Evolutionary conservation across 371 early-diverging fungal species (phyloP).

Genomic region (Globomyces sp.): DNA sequence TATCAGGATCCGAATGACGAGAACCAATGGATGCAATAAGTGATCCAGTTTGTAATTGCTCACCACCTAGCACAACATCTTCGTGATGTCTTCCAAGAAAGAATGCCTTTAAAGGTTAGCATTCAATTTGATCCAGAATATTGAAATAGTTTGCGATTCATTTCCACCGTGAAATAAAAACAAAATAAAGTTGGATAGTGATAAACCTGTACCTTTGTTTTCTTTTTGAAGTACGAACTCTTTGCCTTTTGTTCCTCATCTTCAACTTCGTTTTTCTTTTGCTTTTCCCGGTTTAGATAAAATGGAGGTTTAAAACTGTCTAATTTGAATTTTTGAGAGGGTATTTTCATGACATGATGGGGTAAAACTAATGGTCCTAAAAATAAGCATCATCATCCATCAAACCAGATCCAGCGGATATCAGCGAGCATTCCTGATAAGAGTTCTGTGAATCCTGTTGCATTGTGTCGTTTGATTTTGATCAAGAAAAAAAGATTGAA

Average conservation of each 20-base stretch:
- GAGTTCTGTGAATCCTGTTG: no score
- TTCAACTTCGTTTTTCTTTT: slow-evolving; percentile 13
- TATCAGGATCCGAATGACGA: slow-evolving; percentile 32
- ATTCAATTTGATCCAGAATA: background rate
- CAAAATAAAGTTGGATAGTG: background rate
- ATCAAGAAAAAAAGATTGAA: no score
- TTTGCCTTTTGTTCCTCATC: slow-evolving; percentile 13
- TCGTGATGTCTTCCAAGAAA: slow-evolving; percentile 22
- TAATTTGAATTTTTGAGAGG: slow-evolving; percentile 24
- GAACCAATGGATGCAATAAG: slow-evolving; percentile 5
- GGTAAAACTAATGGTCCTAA: background rate
- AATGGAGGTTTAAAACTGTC: slow-evolving; percentile 26
- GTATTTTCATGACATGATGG: slow-evolving; percentile 33
- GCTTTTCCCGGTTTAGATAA: slow-evolving; percentile 21
- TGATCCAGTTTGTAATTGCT: slow-evolving; percentile 6
- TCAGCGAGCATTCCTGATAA: no score
- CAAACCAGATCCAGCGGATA: no score
- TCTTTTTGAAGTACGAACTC: slow-evolving; percentile 32
- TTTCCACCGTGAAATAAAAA: background rate
- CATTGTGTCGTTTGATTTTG: no score
- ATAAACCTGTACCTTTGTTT: slow-evolving; percentile 11
- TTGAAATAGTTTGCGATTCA: slow-evolving; percentile 7
- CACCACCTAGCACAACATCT: slow-evolving; percentile 17
- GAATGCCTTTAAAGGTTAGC: slow-evolving; percentile 6
- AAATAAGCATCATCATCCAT: no score